These are phyloP conservation scores for Curvularia hawaiiensis DNA, from an alignment of 2,329 filamentous ascomycete genomes.

Conservation along the genomic window DNA sequence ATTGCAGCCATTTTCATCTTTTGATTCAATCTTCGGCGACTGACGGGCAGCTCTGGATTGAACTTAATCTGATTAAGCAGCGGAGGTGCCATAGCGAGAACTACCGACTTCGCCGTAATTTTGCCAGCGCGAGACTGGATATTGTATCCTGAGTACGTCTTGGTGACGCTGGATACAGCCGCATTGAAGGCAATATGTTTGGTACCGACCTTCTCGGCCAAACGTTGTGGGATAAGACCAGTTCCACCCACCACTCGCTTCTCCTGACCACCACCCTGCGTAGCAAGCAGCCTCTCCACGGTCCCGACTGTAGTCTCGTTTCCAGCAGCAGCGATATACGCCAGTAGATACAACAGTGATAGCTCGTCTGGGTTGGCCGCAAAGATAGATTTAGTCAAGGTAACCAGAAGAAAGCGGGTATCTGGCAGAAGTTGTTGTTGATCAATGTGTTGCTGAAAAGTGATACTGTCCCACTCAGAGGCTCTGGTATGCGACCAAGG, in stretches of 20 bases:
- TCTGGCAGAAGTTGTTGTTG: slow-evolving; percentile 10
- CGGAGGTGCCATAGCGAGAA: slow-evolving; percentile 57
- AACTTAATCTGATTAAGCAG: slow-evolving; percentile 55
- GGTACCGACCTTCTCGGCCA: slow-evolving; percentile 22
- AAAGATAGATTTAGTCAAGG: slow-evolving; percentile 20
- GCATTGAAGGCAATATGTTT: slow-evolving; percentile 26
- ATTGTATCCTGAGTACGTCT: slow-evolving; percentile 16
- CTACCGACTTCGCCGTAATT: slow-evolving; percentile 52
- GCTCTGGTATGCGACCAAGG: slow-evolving; percentile 24
- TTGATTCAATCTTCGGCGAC: slow-evolving; percentile 47
- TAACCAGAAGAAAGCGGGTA: slow-evolving; percentile 17
- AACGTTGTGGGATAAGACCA: slow-evolving; percentile 22
- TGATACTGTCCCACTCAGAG: slow-evolving; percentile 21
- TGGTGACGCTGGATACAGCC: slow-evolving; percentile 22
- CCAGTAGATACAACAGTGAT: slow-evolving; percentile 24
- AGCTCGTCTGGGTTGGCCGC: slow-evolving; percentile 21
- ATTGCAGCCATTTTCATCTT: slow-evolving; percentile 54
- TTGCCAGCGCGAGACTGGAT: slow-evolving; percentile 24
- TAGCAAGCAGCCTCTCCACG: slow-evolving; percentile 17
- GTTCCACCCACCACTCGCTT: slow-evolving; percentile 29
- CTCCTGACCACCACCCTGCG: slow-evolving; percentile 25
- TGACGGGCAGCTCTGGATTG: slow-evolving; percentile 51
- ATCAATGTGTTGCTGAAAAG: slow-evolving; percentile 18
- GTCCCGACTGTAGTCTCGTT: slow-evolving; percentile 25
- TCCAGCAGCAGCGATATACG: slow-evolving; percentile 28